phyloP scores from a whole-genome alignment of 106 monocot genomes.

The Apostasia ramifera region DNA sequence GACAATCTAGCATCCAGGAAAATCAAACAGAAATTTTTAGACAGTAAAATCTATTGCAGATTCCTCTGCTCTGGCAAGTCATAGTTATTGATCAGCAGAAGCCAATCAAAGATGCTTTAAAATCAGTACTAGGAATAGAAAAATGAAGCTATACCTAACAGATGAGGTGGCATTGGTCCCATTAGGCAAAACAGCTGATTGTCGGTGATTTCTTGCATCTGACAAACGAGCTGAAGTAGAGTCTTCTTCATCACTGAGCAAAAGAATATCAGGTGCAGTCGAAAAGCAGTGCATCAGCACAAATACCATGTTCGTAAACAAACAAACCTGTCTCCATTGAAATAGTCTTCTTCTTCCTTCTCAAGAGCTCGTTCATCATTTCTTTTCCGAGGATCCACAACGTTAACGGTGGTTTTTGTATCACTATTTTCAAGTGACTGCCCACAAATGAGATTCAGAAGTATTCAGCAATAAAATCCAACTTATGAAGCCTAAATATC shows the following conservation, averaged over 20 bases:
- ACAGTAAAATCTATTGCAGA: too few relatives aligned
- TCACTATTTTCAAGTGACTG: conserved; percentile 65
- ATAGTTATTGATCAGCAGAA: neutral
- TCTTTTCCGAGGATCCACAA: conserved; percentile 40
- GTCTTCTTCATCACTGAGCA: conserved; percentile 64
- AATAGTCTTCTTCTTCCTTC: conserved; percentile 98
- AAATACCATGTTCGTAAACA: neutral
- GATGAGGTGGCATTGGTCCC: conserved; percentile 31
- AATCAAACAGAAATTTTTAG: too few relatives aligned
- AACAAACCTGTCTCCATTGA: conserved; percentile 84
- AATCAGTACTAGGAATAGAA: neutral
- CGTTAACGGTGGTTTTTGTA: conserved; percentile 22
- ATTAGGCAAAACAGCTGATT: conserved; percentile 26
- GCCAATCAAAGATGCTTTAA: neutral
- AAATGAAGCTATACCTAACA: conserved; percentile 25
- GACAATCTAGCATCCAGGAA: too few relatives aligned
- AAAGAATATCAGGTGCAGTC: neutral
- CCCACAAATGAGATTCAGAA: neutral
- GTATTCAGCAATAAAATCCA: neutral
- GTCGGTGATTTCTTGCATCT: conserved; percentile 19
- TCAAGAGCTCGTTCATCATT: conserved; percentile 77
- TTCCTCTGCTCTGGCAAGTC: too few relatives aligned
- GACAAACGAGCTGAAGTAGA: conserved; percentile 31
- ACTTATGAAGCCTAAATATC: neutral
- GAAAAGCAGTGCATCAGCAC: neutral